Evolutionary conservation across 2,329 filamentous ascomycete species (phyloP), one percentile per base, ranked within the genome.

Genomic region (Fusarium sp.): DNA sequence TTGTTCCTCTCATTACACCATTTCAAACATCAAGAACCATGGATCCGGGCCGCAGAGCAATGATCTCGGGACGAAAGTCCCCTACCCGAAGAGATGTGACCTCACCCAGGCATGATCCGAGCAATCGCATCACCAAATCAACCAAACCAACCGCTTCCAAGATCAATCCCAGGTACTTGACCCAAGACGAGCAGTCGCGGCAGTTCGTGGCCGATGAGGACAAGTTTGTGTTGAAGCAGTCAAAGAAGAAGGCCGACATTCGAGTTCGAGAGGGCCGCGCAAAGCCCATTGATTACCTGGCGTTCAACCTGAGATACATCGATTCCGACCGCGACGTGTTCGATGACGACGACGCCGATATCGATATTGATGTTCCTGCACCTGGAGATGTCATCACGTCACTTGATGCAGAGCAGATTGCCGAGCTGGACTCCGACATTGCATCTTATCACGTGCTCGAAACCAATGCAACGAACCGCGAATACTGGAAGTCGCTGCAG

Each of bases 181-280:
- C 92, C 66, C 90, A 94, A 80, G 93, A 95, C 77, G 92, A 95
- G 79, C 92, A 94, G 79, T 93, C 92, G 74, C 88, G 91, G 29
- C 89, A 92, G 79, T 99, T 96, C 87, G 94, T 98, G 22, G 94
- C 96, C 61, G 94, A 97, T 77, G 96, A 99, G 82, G 96, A 99
- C 85, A 92, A 93, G 73, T 99, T 99, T 79, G 96, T 98, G 65
- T 86, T 99, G 79, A 95, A 95, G 83, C 96, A 99, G 84, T 93
- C 96, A 55, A 99, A 98, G 87, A 98, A 97, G 86, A 98, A 98
- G 86, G 96, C 96, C 46, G 94, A 95, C 74, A 97, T 99, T 76
- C 92, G 96, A 44, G 95, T 98, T 53, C 94, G 95, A 76, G 95
- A 97, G 82, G 93, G 93, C 12, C 91, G 97, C 75, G 95, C 96